Evolutionary conservation across 495 filamentous ascomycete genomes (phyloP).

Genomic region (Neurospora sp.): DNA sequence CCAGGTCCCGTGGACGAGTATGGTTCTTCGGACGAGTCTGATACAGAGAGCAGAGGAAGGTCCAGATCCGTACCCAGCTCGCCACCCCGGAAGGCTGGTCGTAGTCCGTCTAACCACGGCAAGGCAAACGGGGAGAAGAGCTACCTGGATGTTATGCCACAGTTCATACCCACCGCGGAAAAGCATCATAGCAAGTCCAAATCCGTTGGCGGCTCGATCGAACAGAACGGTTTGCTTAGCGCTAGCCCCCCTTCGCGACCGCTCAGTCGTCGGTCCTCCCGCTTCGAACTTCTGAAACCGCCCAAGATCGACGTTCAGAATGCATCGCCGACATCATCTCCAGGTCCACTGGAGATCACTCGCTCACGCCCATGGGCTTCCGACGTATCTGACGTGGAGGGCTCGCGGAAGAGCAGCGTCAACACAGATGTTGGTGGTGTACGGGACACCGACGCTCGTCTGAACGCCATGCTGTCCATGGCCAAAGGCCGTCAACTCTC

Average conservation of each 20-base stretch:
- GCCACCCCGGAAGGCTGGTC: not conserved
- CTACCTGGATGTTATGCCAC: slow-evolving; percentile 31
- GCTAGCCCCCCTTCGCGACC: slow-evolving; percentile 17
- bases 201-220: not conserved
- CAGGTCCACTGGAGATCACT: slow-evolving; percentile 13
- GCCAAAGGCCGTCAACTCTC: slow-evolving; percentile 14
- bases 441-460: slow-evolving; percentile 11
- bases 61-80: slow-evolving; percentile 17
- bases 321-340: slow-evolving; percentile 34
- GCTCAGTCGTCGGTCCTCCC: slow-evolving; percentile 31
- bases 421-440: slow-evolving; percentile 9
- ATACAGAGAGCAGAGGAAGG: slow-evolving; percentile 27
- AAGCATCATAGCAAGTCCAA: slow-evolving; percentile 7
- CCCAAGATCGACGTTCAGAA: slow-evolving; percentile 52
- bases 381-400: slow-evolving; percentile 27
- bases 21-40: slow-evolving; percentile 31
- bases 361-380: slow-evolving; percentile 5
- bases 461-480: slow-evolving; percentile 19
- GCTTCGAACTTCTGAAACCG: slow-evolving; percentile 48
- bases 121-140: slow-evolving; percentile 23
- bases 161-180: slow-evolving; percentile 20
- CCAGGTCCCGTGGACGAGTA: slow-evolving; percentile 9
- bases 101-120: slow-evolving; percentile 12
- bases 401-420: slow-evolving; percentile 13
- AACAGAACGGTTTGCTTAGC: not conserved